phyloP scores from a whole-genome alignment of 2,329 filamentous ascomycete genomes.

The Fusarium proliferatum region DNA sequence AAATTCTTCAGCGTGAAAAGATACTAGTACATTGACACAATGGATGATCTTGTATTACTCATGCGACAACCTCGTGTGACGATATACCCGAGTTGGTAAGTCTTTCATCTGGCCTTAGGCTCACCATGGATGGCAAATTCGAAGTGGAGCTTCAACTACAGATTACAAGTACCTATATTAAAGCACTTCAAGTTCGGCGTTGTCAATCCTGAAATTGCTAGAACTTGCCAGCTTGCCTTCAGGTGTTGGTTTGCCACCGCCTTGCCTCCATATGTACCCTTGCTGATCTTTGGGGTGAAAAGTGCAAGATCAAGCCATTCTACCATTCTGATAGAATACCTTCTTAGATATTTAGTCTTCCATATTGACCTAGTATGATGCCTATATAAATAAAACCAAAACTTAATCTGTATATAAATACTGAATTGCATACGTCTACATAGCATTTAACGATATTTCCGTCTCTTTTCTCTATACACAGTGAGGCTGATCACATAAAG shows the following conservation, averaged over 20 bases:
- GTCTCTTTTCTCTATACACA: background rate
- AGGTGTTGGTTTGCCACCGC: conserved; percentile 17
- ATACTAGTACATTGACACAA: background rate
- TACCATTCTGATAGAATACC: background rate
- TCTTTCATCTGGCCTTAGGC: background rate
- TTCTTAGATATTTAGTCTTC: too few species aligned
- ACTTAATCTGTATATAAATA: background rate
- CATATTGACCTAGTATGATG: background rate
- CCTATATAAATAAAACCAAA: background rate
- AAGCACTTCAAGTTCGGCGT: background rate
- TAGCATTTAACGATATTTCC: background rate
- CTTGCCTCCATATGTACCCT: conserved; percentile 3
- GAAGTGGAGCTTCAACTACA: background rate
- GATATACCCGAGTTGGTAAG: background rate
- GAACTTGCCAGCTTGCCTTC: conserved; percentile 6
- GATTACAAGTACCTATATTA: too few species aligned
- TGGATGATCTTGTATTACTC: background rate
- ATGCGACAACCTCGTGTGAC: conserved; percentile 31
- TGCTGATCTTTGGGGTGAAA: background rate
- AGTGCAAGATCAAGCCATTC: background rate
- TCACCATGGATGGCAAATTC: conserved; percentile 3
- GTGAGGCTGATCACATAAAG: conserved; percentile 9
- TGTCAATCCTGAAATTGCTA: conserved; percentile 12
- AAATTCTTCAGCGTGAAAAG: background rate
- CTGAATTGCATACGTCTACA: background rate